Conservation (phyloP, 192 early-diverging fungal species). For the Coemansia sp. region DNA sequence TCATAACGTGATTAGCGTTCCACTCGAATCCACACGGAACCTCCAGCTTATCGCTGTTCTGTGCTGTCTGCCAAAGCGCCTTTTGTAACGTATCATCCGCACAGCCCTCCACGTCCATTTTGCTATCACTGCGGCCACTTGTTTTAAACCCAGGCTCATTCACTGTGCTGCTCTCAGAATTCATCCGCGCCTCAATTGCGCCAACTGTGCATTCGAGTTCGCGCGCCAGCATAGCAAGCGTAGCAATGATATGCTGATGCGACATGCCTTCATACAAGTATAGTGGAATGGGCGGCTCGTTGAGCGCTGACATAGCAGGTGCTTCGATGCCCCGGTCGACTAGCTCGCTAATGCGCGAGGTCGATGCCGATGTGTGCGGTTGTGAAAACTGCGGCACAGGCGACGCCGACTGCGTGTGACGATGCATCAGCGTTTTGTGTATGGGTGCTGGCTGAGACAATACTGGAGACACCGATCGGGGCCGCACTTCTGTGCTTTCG, state of each 20-base stretch:
- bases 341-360: constrained; percentile 19
- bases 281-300: constrained; percentile 48
- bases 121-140: constrained; percentile 33
- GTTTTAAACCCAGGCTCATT: neutral
- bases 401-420: constrained; percentile 39
- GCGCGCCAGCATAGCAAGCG: constrained; percentile 46
- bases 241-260: constrained; percentile 33
- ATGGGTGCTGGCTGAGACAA: constrained; percentile 18
- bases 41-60: constrained; percentile 8
- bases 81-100: constrained; percentile 19
- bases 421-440: constrained; percentile 17
- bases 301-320: constrained; percentile 31
- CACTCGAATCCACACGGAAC: constrained; percentile 28
- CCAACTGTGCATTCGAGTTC: constrained; percentile 44
- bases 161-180: neutral
- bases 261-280: constrained; percentile 51
- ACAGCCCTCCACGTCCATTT: constrained; percentile 22
- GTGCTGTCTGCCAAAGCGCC: constrained; percentile 35
- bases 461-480: constrained; percentile 33
- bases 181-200: constrained; percentile 26
- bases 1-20: constrained; percentile 38
- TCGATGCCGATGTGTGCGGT: constrained; percentile 6
- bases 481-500: constrained; percentile 5
- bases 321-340: constrained; percentile 16
- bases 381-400: constrained; percentile 4